Evolutionary conservation across 2,329 filamentous ascomycete species (phyloP).

Genomic region (Dothistroma pini): DNA sequence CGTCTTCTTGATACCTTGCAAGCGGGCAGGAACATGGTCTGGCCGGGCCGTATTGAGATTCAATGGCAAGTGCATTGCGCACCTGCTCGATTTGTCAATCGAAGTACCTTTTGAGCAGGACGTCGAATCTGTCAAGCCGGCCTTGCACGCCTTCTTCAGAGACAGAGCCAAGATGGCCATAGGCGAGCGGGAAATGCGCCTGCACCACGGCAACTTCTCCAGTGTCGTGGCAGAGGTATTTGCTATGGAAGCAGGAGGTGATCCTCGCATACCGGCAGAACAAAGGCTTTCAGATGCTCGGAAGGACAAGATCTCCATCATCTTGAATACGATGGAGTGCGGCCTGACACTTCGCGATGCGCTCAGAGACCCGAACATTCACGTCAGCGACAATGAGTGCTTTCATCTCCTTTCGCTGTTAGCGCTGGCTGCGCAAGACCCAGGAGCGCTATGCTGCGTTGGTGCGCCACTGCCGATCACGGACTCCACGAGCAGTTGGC

Average conservation of each 20-base stretch:
- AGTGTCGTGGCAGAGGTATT: conserved; percentile 40
- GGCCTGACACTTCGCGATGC: conserved; percentile 37
- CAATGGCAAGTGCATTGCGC: conserved; percentile 41
- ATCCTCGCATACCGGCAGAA: conserved; percentile 40
- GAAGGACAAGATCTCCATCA: conserved; percentile 43
- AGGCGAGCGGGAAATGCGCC: conserved; percentile 21
- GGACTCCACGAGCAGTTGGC: conserved; percentile 24
- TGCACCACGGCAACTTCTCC: conserved; percentile 35
- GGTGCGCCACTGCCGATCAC: conserved; percentile 30
- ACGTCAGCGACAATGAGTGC: conserved; percentile 38
- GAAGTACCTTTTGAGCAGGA: conserved; percentile 33
- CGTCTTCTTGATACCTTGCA: conserved; percentile 41
- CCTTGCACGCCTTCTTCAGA: conserved; percentile 35
- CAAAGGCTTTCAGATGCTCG: conserved; percentile 41
- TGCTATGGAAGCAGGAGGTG: conserved; percentile 41
- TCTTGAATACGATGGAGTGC: conserved; percentile 39
- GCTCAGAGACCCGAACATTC: conserved; percentile 23
- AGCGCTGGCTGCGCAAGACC: conserved; percentile 41
- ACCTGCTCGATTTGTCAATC: conserved; percentile 38
- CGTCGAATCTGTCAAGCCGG: conserved; percentile 33
- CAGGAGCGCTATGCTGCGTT: conserved; percentile 40
- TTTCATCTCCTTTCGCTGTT: conserved; percentile 41
- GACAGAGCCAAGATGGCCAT: conserved; percentile 30
- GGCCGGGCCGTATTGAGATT: conserved; percentile 36
- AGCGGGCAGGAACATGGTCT: conserved; percentile 18